A percentile compares a stretch with the other conserved stretches of the same genome.
Evolutionary conservation across 257 asterid species (phyloP).

Genomic region (Forsythia viridissima): DNA sequence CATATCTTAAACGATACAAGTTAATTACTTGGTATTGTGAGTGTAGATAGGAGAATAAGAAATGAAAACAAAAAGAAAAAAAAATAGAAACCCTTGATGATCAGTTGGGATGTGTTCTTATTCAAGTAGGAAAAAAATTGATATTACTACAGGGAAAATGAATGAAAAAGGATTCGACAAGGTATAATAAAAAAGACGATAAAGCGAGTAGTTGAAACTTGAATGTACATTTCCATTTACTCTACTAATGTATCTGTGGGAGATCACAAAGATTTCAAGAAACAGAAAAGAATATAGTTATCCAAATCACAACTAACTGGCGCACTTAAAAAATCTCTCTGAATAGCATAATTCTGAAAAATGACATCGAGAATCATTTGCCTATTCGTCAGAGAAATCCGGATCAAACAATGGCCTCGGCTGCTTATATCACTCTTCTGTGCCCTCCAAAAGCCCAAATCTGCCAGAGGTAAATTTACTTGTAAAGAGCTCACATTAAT

Average conservation of each 20-base stretch:
- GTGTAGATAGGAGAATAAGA: background rate
- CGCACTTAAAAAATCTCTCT: constrained; percentile 21
- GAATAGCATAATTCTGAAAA: constrained; percentile 13
- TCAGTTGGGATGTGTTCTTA: background rate
- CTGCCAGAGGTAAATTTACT: constrained; percentile 40
- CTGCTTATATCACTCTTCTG: constrained; percentile 66
- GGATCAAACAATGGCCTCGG: constrained; percentile 19
- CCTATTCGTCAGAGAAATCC: constrained; percentile 24
- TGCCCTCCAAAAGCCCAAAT: constrained; percentile 99
- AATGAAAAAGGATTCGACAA: background rate
- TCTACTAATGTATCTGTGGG: constrained; percentile 36
- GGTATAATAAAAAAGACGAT: no score
- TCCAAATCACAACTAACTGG: constrained; percentile 22
- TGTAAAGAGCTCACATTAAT: background rate
- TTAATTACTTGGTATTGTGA: background rate
- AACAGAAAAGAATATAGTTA: constrained; percentile 25
- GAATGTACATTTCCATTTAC: constrained; percentile 31
- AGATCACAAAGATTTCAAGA: constrained; percentile 27
- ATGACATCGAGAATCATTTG: background rate
- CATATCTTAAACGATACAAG: background rate
- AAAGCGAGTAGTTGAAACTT: background rate
- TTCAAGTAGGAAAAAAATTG: background rate
- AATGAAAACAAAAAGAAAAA: background rate
- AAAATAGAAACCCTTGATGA: no score
- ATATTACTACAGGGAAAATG: background rate